Evolutionary conservation across 2,329 filamentous ascomycete genomes (phyloP), one percentile per base, ranked within the genome.

Genomic region (Sordariomycetes sp.): DNA sequence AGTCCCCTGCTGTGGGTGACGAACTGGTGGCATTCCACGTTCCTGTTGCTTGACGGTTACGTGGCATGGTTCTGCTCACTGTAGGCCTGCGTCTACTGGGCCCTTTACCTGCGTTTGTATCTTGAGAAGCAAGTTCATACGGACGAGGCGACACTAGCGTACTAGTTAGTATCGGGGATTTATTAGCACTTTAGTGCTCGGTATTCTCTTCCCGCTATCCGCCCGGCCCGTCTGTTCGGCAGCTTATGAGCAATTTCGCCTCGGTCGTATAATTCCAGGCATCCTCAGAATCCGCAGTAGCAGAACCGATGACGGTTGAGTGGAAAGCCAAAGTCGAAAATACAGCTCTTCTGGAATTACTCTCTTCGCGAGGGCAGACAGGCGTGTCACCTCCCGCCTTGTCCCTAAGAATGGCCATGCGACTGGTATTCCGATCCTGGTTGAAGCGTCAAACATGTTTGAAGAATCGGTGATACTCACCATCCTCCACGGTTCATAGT

Each of bases 11-110:
- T 80, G 0, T 75, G 71, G 66, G 48, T 78, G 1, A 79, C 78
- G 0, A 71, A 76, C 61, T 80, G 77, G 76, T 73, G 69, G 0
- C 73, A 78, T 60, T 71, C 71, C 0, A 80, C 79, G 0, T 80
- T 70, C 57, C 60, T 80, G 3, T 64, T 80, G 0, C 66, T 80
- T 0, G 78, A 82, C 60, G 70, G 77, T 12, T 80, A 76, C 76
- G 65, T 77, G 1, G 78, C 76, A 0, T 65, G 71, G 24, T 67
- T 81, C 8, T 72, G 69, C 28, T 71, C 72, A 1, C 52, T 79
- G 0, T 71, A 82, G 53, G 75, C 72, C 0, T 64, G 73, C 10
- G 53, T 81, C 0, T 79, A 82, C 65, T 74, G 72, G 0, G 65
- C 75, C n/a, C 63, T 77, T 18, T 71, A 69, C 40, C 67, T 79